A percentile compares a stretch with the other conserved stretches of the same genome.
Evolutionary conservation across 495 filamentous ascomycete genomes (phyloP).

Genomic region (Trichoderma reesei): DNA sequence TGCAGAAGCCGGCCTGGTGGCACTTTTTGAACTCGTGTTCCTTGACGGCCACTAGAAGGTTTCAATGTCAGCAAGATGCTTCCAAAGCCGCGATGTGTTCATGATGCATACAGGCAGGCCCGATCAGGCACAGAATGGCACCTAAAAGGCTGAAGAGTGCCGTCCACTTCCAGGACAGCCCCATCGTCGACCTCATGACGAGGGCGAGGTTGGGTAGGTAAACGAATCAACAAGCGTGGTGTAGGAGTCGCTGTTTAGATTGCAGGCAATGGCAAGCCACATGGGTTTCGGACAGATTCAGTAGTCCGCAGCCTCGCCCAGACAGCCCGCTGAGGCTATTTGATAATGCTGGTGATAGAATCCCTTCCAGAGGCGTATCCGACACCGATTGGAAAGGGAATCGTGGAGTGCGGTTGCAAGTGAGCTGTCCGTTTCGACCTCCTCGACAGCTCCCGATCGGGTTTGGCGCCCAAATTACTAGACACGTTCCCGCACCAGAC

Average conservation of each 20-base stretch:
- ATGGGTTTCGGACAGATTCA: background rate
- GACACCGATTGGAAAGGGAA: background rate
- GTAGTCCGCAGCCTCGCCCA: background rate
- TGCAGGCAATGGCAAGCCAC: background rate
- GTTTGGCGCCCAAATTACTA: background rate
- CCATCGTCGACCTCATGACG: constrained; percentile 32
- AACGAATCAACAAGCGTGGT: background rate
- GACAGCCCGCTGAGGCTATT: background rate
- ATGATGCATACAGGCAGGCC: constrained; percentile 35
- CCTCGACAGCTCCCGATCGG: constrained; percentile 5
- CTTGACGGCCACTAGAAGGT: constrained; percentile 63
- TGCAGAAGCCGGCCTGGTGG: constrained; percentile 90
- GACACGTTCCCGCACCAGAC: background rate
- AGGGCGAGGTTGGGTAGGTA: constrained; percentile 12
- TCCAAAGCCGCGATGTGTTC: background rate
- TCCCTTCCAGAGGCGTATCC: background rate
- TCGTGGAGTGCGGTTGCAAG: background rate
- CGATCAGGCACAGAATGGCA: constrained; percentile 34
- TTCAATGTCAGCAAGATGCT: background rate
- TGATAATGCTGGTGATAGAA: constrained; percentile 9
- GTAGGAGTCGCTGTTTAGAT: background rate
- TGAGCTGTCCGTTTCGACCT: constrained; percentile 10
- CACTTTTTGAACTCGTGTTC: constrained; percentile 96
- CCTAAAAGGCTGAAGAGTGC: constrained; percentile 40
- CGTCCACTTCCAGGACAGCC: constrained; percentile 47